phyloP scores from a whole-genome alignment of 495 filamentous ascomycete species.

The Geoglossum glabrum region DNA sequence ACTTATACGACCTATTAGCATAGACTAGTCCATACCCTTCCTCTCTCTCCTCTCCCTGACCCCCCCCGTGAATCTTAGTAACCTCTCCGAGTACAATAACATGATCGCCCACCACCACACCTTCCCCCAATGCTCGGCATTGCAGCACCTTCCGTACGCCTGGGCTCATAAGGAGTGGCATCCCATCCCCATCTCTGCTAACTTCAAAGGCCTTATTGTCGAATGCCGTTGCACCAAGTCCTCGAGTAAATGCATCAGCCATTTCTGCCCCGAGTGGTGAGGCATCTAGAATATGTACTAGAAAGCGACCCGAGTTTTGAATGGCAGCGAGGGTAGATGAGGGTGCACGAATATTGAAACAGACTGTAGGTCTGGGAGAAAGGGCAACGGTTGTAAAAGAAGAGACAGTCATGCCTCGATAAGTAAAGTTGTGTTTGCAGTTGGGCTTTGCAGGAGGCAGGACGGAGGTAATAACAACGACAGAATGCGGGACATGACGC shows the following conservation, averaged over 20 bases:
- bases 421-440: background rate
- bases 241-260: conserved; percentile 2
- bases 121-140: background rate
- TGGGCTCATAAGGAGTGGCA: background rate
- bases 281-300: conserved; percentile 2
- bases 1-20: conserved; percentile 3
- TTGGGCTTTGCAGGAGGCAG: background rate
- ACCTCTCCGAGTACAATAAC: conserved; percentile 4
- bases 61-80: background rate
- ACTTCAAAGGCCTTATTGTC: background rate
- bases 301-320: background rate
- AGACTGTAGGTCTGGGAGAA: background rate
- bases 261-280: background rate
- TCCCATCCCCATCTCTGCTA: background rate
- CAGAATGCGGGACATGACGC: conserved; percentile 5
- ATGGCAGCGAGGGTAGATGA: background rate
- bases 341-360: conserved; percentile 5
- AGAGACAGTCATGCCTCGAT: conserved; percentile 5
- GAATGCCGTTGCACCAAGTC: background rate
- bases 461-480: conserved; percentile 3
- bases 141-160: conserved; percentile 1
- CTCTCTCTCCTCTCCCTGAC: background rate
- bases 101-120: conserved; percentile 3
- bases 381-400: conserved; percentile 5
- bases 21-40: conserved; percentile 1